Percentiles rank a stretch among this genome's conserved stretches.
Conservation (phyloP, 164 flowering plant species). For the Magnolia officinalis region DNA sequence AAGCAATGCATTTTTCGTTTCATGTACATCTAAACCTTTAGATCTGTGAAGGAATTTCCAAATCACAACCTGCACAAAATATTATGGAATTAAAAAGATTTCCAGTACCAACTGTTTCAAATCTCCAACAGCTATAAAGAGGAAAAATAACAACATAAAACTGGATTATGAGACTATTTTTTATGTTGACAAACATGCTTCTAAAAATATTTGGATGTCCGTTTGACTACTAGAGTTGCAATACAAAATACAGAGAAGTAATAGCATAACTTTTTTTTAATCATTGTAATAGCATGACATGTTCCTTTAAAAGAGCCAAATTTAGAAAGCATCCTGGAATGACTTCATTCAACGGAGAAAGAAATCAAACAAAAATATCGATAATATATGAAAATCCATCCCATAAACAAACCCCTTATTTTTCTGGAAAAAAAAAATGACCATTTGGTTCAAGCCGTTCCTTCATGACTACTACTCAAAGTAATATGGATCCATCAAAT, state of each 20-base stretch:
- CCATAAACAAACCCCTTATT: background rate
- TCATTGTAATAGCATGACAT: too few relatives aligned
- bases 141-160: background rate
- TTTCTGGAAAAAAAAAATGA: too few relatives aligned
- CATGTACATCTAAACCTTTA: conserved; percentile 64
- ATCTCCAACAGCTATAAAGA: background rate
- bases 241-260: too few relatives aligned
- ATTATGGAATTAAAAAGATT: conserved; percentile 1
- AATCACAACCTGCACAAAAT: conserved; percentile 61
- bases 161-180: too few relatives aligned
- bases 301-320: too few relatives aligned
- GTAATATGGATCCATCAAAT: background rate
- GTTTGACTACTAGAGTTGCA: too few relatives aligned
- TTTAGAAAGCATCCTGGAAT: background rate
- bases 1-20: conserved; percentile 76
- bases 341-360: background rate
- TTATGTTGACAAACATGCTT: too few relatives aligned
- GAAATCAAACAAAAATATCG: too few relatives aligned
- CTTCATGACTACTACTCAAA: background rate
- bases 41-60: conserved; percentile 72
- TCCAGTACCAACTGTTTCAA: background rate
- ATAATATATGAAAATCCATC: background rate
- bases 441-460: background rate
- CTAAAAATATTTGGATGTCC: too few relatives aligned
- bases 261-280: too few relatives aligned